A percentile compares a stretch with the other conserved stretches of the same genome.
phyloP scores from a whole-genome alignment of 2,329 filamentous ascomycete genomes.

The Neonectria magnoliae region DNA sequence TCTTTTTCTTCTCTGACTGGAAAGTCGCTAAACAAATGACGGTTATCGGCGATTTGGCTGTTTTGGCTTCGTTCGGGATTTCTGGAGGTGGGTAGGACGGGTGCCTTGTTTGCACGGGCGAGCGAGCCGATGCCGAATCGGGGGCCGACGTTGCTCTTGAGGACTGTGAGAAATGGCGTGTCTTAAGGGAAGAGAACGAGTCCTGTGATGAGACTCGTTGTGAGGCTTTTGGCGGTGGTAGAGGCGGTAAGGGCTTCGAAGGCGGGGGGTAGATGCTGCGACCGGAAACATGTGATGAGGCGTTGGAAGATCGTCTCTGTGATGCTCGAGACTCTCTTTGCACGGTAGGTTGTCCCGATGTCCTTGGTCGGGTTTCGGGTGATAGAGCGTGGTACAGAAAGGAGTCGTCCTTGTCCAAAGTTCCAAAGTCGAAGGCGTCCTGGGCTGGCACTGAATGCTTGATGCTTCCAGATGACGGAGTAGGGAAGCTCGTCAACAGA shows the following conservation, averaged over 20 bases:
- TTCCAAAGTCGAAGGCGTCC: background rate
- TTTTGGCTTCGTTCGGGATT: background rate
- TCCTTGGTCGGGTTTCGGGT: background rate
- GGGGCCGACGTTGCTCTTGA: slow-evolving; percentile 19
- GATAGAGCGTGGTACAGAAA: background rate
- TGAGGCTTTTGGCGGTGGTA: slow-evolving; percentile 18
- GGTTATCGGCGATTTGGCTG: slow-evolving; percentile 14
- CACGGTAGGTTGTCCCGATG: background rate
- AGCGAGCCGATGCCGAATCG: slow-evolving; percentile 19
- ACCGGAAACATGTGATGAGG: background rate
- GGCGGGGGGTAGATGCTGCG: slow-evolving; percentile 32
- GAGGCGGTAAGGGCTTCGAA: slow-evolving; percentile 31
- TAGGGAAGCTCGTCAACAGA: slow-evolving; percentile 1
- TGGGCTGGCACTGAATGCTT: background rate
- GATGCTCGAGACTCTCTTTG: background rate
- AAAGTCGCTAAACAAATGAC: slow-evolving; percentile 37
- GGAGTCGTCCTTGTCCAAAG: background rate
- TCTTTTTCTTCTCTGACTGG: slow-evolving; percentile 43
- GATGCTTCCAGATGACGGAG: background rate
- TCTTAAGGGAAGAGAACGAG: slow-evolving; percentile 27
- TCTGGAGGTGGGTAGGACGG: slow-evolving; percentile 1
- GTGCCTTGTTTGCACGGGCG: slow-evolving; percentile 10
- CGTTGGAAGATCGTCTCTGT: background rate
- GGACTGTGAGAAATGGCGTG: slow-evolving; percentile 25
- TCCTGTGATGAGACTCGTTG: slow-evolving; percentile 19